A percentile compares a stretch with the other conserved stretches of the same genome.
Conservation (phyloP, 345 rosid genomes). For the Eutrema yunnanense region DNA sequence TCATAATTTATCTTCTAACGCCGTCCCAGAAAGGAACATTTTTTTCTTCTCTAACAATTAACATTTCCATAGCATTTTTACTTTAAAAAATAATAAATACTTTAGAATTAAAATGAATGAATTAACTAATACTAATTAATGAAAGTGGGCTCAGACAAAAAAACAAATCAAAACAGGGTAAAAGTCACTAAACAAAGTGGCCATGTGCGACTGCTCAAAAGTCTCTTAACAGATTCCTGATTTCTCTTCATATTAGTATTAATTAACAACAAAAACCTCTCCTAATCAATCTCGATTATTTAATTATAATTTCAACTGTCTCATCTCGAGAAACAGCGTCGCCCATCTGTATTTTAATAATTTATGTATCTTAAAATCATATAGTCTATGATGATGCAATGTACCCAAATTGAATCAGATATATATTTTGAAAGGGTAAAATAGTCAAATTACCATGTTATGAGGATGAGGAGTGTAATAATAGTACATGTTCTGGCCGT, state of each 20-base stretch:
- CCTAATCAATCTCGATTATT: conserved; percentile 19
- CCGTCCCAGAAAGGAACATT: too few species aligned
- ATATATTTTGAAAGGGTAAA: not conserved
- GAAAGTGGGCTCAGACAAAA: conserved; percentile 10
- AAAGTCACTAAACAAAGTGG: conserved; percentile 13
- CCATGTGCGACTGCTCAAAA: conserved; percentile 31
- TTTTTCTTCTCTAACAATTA: not conserved
- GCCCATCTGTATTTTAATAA: conserved; percentile 9
- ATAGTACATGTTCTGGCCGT: conserved; percentile 34
- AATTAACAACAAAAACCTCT: not conserved
- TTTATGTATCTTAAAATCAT: conserved; percentile 18
- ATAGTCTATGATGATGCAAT: conserved; percentile 28
- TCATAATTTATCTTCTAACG: not conserved
- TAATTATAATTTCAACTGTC: conserved; percentile 19
- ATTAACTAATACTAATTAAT: not conserved
- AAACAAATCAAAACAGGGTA: not conserved
- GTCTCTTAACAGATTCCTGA: conserved; percentile 28
- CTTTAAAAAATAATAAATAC: not conserved
- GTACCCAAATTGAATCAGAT: not conserved
- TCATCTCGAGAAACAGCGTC: conserved; percentile 21
- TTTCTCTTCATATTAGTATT: conserved; percentile 3
- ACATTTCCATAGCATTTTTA: not conserved
- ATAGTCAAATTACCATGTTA: conserved; percentile 17
- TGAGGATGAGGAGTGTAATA: conserved; percentile 27
- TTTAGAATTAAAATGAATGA: not conserved